Base-by-base conservation (phyloP, 2,329 filamentous ascomycete genomes). In the Colletotrichum orchidophilum region DNA sequence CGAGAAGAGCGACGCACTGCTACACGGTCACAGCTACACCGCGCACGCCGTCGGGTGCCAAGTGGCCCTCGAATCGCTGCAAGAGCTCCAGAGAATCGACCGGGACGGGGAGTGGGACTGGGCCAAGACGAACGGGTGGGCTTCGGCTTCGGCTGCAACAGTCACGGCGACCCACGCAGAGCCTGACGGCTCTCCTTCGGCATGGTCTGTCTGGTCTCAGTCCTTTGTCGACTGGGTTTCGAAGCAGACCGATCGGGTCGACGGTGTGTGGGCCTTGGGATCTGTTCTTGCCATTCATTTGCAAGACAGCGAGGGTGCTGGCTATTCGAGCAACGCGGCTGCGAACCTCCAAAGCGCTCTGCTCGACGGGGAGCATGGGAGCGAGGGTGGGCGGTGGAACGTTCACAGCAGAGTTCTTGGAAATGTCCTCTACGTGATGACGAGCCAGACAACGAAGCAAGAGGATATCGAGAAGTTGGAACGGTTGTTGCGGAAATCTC, bases 11-110 rank as follows among this genome's bases (percentile, higher is more conserved):
- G 93, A 96, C 74, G 94, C 94, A 0, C 81, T 97, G 5, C 83
- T 97, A 3, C 94, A 97, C 75, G 94, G 94, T 0, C 94, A 97
- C 78, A 96, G 93, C 79, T 97, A 97, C 81, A 97, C 94, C 0
- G 94, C 94, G 0, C 94, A 97, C 79, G 87, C 94, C 0, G 88
- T 96, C 1, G 94, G 94, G 0, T 97, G 94, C 75, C 89, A 92
- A 54, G 93, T 97, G 0, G 94, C 92, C 0, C 84, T 92, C n/a
- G 88, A 90, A 61, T 91, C 90, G 1, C 78, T 97, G 9, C 78
- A 81, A 9, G 85, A 85, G 49, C 88, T 96, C 86, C 79, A 84
- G 54, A 76, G 81, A 1, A 87, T 94, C 83, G 89, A 93, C 3
- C 75, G 75, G 1, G 76, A 78, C 0, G 88, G 87, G 0, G 81